Conservation (phyloP, 495 filamentous ascomycete species). For the Annulohypoxylon moriforme region DNA sequence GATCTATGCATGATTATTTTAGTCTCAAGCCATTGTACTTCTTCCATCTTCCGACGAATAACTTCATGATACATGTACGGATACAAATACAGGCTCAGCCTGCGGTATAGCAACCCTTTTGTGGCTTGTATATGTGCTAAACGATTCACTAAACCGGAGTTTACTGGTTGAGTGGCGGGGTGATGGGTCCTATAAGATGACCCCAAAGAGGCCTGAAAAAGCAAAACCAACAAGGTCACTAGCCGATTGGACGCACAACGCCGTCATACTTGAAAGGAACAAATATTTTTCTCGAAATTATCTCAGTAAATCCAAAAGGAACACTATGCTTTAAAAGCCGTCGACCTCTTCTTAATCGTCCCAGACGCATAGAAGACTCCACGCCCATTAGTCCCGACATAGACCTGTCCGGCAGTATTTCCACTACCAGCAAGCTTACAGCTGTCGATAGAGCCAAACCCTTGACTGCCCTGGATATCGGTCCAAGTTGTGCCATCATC, state of each 20-base stretch:
- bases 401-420: slow-evolving; percentile 64
- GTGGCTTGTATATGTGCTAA: neutral
- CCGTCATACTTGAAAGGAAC: neutral
- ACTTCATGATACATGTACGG: neutral
- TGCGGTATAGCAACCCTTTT: neutral
- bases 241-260: neutral
- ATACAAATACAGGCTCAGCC: neutral
- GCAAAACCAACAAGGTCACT: slow-evolving; percentile 1
- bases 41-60: neutral
- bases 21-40: neutral
- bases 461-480: slow-evolving; percentile 64
- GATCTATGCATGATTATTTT: neutral
- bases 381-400: slow-evolving; percentile 68
- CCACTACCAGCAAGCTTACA: slow-evolving; percentile 61
- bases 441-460: slow-evolving; percentile 61
- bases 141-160: neutral
- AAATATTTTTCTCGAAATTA: neutral
- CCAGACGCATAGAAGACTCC: slow-evolving; percentile 64
- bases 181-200: neutral
- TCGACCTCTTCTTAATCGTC: slow-evolving; percentile 27
- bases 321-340: slow-evolving; percentile 21
- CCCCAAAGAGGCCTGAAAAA: neutral
- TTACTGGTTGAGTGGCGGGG: neutral
- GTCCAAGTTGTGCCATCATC: slow-evolving; percentile 63
- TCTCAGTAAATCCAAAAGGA: neutral